A percentile compares a stretch with the other conserved stretches of the same genome.
Evolutionary conservation across 257 asterid species (phyloP).

Genomic region (Thymus mandschuricus): DNA sequence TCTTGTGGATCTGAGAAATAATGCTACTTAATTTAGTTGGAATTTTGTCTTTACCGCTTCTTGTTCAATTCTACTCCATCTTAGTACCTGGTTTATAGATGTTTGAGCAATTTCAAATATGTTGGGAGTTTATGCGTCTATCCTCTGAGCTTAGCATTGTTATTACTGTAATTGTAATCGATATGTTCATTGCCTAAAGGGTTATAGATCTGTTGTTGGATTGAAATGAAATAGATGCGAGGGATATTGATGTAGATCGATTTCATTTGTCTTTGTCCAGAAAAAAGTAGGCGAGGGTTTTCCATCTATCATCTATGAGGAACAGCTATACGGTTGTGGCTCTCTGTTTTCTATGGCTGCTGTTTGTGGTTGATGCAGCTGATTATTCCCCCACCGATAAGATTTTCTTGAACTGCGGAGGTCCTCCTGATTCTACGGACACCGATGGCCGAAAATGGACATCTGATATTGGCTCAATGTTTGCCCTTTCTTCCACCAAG

Average conservation of each 20-base stretch:
- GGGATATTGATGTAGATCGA: slow-evolving; percentile 23
- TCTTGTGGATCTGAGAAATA: slow-evolving; percentile 35
- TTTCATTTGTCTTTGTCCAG: not conserved
- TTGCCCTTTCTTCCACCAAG: slow-evolving; percentile 46
- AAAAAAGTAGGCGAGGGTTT: slow-evolving; percentile 17
- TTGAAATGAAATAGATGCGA: too few species aligned
- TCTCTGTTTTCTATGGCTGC: slow-evolving; percentile 29
- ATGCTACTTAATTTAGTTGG: not conserved
- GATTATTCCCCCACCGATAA: slow-evolving; percentile 70
- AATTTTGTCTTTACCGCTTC: not conserved
- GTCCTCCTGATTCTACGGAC: slow-evolving; percentile 65
- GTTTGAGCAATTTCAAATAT: slow-evolving; percentile 11
- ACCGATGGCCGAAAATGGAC: slow-evolving; percentile 74
- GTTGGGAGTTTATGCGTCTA: slow-evolving; percentile 2
- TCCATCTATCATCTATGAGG: slow-evolving; percentile 32
- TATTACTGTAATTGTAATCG: not conserved
- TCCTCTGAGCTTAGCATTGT: not conserved
- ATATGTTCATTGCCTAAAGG: not conserved
- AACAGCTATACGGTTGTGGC: slow-evolving; percentile 18
- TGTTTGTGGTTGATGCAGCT: slow-evolving; percentile 32
- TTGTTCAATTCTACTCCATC: not conserved
- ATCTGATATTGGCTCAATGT: slow-evolving; percentile 74
- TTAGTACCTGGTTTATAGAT: slow-evolving; percentile 16
- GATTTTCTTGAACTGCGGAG: slow-evolving; percentile 86
- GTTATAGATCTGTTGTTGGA: too few species aligned